Evolutionary conservation across 768 basidiomycete species (phyloP), one percentile per base, ranked within the genome.

Genomic region (Collybia nuda): DNA sequence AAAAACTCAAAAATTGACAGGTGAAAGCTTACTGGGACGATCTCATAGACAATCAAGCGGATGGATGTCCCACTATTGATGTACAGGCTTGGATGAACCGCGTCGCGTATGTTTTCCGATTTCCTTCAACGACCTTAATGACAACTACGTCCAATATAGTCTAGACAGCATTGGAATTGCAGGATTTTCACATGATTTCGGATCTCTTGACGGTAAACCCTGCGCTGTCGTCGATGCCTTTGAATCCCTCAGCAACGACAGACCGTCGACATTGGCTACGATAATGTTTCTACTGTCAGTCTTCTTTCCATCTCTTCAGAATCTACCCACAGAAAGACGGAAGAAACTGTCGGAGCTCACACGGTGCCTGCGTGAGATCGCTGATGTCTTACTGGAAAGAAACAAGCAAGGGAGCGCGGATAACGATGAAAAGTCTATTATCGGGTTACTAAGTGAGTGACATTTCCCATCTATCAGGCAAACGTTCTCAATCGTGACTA

Each of bases 161-260:
- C 66, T 85, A 2, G 84, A 85, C 55, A 73, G 69, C 1, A 70
- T 85, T 46, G 81, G 82, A 14, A 77, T 84, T 26, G 80, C 79
- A 7, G 80, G 81, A 0, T 85, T 84, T 50, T 76, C 77, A 4
- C 77, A 84, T 55, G 69, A 82, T 57, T 85, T 85, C 52, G 74
- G 74, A 11, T 63, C 77, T 0, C 67, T 84, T 3, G 73, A 78
- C 15, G 81, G 81, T 5, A 71, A 77, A 46, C 61, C 59, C 22
- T 67, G 77, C 3, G 54, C 66, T 1, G 68, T 82, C n/a, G 66
- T 71, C 2, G 66, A 73, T 3, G 66, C 68, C 1, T 77, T 80
- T 23, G 72, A 74, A 11, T 60, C 66, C 0, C 69, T 76, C 39
- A 63, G 64, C 5, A 59, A 41, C 24, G 51, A 51, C 17, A 59